Base-by-base conservation (phyloP, 2,329 filamentous ascomycete genomes). In the Emydomyces testavorans region DNA sequence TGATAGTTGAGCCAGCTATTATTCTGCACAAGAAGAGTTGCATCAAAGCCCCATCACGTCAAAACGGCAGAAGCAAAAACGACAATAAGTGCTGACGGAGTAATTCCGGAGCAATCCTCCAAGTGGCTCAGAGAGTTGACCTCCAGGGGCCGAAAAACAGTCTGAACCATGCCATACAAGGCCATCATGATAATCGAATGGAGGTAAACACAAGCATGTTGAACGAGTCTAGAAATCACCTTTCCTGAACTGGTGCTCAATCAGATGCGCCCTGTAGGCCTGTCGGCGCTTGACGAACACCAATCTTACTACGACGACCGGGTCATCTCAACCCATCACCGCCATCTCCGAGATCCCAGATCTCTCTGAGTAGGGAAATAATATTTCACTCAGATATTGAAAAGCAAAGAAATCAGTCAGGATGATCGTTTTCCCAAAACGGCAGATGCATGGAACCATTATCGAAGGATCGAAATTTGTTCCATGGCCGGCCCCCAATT, bases 361-460 rank as follows among this genome's bases (percentile, higher is more conserved):
- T n/a, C n/a, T n/a, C n/a, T n/a, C n/a, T n/a, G n/a, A n/a, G n/a
- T n/a, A n/a, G n/a, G n/a, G 32, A 11, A 35, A 28, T 28, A 28
- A 28, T 28, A 28, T 28, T 28, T 6, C 26, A 28, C 6, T 11
- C 18, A 3, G n/a, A 23, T 35, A 21, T 37, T 7, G 10, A 18
- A 16, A 29, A 11, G 13, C 28, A 18, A 31, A n/a, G 15, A 41
- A 16, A 13, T 23, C 15, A 20, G 7, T 18, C 5, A 16, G 35
- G 21, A 10, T 15, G 21, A 36, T 45, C 21, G 20, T 16, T 38
- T 46, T 34, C 37, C 37, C 26, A 40, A 47, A 34, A 16, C 6
- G 36, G 45, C 40, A 47, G 20, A 47, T 32, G 35, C 45, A 40
- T 40, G 21, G 45, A 47, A 47, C 36, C 40, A 39, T 47, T 29